Conservation (phyloP, 495 filamentous ascomycete species). For the Xylaria sp. region DNA sequence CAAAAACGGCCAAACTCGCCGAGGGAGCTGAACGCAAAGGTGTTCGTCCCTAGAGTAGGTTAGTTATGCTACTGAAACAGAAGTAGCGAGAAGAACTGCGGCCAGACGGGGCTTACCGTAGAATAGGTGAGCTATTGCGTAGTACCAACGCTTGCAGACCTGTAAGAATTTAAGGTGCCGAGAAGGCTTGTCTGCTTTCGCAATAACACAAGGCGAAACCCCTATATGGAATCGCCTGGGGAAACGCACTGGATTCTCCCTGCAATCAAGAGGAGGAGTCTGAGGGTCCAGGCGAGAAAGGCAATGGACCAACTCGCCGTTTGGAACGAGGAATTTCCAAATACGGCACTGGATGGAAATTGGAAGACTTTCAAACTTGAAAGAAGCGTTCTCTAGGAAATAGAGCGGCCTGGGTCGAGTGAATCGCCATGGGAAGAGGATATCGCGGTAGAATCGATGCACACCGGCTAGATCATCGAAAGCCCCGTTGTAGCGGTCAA, state of each 20-base stretch:
- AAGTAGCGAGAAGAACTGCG: background rate
- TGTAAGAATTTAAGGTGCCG: conserved; percentile 37
- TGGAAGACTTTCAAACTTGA: conserved; percentile 43
- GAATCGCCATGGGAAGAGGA: conserved; percentile 8
- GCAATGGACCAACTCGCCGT: conserved; percentile 42
- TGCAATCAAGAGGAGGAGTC: conserved; percentile 27
- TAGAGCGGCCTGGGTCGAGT: background rate
- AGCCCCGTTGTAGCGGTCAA: background rate
- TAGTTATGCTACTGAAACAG: background rate
- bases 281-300: conserved; percentile 49
- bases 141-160: conserved; percentile 45
- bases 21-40: conserved; percentile 53
- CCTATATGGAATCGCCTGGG: conserved; percentile 45
- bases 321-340: conserved; percentile 39
- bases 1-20: conserved; percentile 51
- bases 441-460: background rate
- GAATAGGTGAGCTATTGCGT: conserved; percentile 46
- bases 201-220: conserved; percentile 34
- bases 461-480: background rate
- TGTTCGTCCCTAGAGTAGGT: conserved; percentile 38
- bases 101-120: conserved; percentile 36
- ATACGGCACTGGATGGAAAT: conserved; percentile 38
- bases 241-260: conserved; percentile 20
- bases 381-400: conserved; percentile 12
- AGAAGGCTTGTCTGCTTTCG: conserved; percentile 32